Evolutionary conservation across 2,329 filamentous ascomycete genomes (phyloP).

Genomic region (Laburnicola sp.): DNA sequence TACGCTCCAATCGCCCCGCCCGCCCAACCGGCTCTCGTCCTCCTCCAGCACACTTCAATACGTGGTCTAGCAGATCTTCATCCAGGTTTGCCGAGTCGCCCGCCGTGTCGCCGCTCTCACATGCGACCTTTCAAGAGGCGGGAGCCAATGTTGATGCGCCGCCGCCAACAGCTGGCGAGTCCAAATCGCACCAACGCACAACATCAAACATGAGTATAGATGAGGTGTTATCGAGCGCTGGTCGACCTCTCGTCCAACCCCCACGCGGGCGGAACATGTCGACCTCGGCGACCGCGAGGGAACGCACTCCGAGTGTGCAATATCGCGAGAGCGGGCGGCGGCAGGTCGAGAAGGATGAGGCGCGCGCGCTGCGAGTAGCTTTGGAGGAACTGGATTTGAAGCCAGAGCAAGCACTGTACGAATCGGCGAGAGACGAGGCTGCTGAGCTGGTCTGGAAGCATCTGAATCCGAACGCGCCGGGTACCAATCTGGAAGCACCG

Average conservation of each 20-base stretch:
- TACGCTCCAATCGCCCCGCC: conserved; percentile 68
- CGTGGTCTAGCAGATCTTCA: conserved; percentile 36
- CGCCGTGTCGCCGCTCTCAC: conserved; percentile 25
- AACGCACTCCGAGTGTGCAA: conserved; percentile 61
- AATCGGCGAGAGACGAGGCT: conserved; percentile 74
- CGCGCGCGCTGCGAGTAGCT: conserved; percentile 68
- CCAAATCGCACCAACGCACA: conserved; percentile 35
- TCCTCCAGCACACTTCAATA: conserved; percentile 56
- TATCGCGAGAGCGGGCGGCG: conserved; percentile 75
- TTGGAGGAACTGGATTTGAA: conserved; percentile 73
- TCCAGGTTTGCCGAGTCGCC: conserved; percentile 31
- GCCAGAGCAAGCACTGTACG: conserved; percentile 66
- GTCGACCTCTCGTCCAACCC: conserved; percentile 41
- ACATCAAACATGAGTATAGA: conserved; percentile 37
- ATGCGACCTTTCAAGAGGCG: conserved; percentile 31
- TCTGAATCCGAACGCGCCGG: conserved; percentile 68
- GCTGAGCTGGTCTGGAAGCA: conserved; percentile 79
- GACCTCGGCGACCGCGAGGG: conserved; percentile 41
- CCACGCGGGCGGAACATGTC: conserved; percentile 47
- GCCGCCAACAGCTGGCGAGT: conserved; percentile 23
- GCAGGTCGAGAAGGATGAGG: conserved; percentile 82
- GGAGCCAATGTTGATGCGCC: conserved; percentile 25
- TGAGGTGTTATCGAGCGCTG: conserved; percentile 28
- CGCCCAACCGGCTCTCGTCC: conserved; percentile 74
- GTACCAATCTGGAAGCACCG: conserved; percentile 55